A percentile compares a stretch with the other conserved stretches of the same genome.
Conservation (phyloP, 208 protist genomes). For the Leishmania gerbilli region DNA sequence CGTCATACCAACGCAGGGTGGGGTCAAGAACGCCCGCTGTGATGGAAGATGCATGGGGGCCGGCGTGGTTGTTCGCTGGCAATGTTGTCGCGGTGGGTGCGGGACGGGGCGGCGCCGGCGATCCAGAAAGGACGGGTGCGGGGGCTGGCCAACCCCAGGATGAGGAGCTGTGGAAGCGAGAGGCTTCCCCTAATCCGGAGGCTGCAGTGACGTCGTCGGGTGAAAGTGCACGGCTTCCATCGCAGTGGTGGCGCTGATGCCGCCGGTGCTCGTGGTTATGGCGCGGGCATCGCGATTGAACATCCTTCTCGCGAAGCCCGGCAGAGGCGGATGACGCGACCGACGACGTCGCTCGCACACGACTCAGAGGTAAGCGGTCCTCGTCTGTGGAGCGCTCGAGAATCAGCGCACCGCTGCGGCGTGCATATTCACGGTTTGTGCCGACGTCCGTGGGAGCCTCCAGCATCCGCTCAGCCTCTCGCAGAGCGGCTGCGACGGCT, state of each 20-base stretch:
- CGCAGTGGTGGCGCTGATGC: background rate
- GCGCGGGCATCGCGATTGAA: background rate
- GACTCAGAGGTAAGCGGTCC: background rate
- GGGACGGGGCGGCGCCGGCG: background rate
- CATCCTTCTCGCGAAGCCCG: background rate
- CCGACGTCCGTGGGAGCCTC: background rate
- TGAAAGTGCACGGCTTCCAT: background rate
- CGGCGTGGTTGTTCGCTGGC: background rate
- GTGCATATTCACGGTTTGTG: background rate
- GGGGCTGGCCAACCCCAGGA: background rate
- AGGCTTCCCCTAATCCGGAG: background rate
- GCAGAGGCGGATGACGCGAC: background rate
- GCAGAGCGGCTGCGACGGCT: constrained; percentile 19
- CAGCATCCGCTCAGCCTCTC: constrained; percentile 23
- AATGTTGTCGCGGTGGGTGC: background rate
- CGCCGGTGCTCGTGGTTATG: background rate
- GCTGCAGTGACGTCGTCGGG: background rate
- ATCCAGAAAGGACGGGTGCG: background rate
- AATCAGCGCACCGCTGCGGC: background rate
- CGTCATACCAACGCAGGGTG: constrained; percentile 48
- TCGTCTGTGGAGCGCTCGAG: background rate
- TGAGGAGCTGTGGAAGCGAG: background rate
- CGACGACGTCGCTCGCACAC: background rate
- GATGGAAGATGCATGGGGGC: background rate
- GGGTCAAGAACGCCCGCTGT: background rate